phyloP scores from a whole-genome alignment of 2,329 filamentous ascomycete genomes.

The Sclerotinia glacialis region DNA sequence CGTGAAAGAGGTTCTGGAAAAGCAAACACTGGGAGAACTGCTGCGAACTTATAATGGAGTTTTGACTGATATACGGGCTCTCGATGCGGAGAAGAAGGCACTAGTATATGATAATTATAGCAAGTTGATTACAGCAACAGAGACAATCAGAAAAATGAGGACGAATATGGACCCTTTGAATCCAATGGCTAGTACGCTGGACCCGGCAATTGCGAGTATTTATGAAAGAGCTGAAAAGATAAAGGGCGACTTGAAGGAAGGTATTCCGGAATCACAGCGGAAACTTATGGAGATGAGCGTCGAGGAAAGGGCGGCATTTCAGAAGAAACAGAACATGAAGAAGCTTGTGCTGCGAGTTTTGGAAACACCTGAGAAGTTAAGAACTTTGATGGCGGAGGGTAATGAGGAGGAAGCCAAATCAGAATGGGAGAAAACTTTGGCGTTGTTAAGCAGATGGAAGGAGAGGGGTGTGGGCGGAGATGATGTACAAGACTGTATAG shows the following conservation, averaged over 20 bases:
- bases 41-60: conserved; percentile 68
- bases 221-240: conserved; percentile 46
- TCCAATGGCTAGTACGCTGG: conserved; percentile 67
- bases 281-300: conserved; percentile 57
- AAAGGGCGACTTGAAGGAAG: conserved; percentile 33
- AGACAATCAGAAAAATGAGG: conserved; percentile 89
- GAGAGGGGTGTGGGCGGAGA: conserved; percentile 38
- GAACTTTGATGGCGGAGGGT: conserved; percentile 56
- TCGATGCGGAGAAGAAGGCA: conserved; percentile 95
- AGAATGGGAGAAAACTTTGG: conserved; percentile 39
- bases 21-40: conserved; percentile 64
- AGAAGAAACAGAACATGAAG: conserved; percentile 26
- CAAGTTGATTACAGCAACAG: conserved; percentile 92
- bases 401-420: conserved; percentile 59
- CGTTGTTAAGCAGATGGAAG: conserved; percentile 37
- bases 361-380: conserved; percentile 46
- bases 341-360: conserved; percentile 33
- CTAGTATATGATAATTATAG: conserved; percentile 98
- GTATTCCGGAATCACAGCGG: conserved; percentile 48
- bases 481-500: conserved; percentile 39
- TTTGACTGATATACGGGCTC: conserved; percentile 76
- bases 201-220: conserved; percentile 72
- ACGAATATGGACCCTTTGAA: conserved; percentile 77
- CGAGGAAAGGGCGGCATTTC: conserved; percentile 45
- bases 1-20: conserved; percentile 59